Percentiles rank a stretch among this genome's conserved stretches.
phyloP scores from a whole-genome alignment of 352 stramenopile genomes.

The Globisporangium cederbergense region DNA sequence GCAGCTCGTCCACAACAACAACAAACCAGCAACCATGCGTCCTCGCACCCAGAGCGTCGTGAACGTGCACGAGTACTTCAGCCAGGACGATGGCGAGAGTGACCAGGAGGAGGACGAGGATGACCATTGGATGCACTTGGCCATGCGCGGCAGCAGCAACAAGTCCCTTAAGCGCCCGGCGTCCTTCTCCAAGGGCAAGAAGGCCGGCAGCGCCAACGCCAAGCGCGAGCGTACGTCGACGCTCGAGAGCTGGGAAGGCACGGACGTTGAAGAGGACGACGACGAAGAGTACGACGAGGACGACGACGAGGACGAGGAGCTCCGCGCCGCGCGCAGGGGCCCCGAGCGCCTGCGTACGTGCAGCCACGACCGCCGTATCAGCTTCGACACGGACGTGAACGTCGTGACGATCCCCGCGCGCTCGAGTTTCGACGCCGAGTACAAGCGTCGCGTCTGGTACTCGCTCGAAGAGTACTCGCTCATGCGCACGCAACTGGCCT shows the following conservation, averaged over 20 bases:
- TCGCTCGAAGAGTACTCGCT: constrained; percentile 57
- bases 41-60: constrained; percentile 72
- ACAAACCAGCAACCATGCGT: constrained; percentile 36
- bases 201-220: constrained; percentile 11
- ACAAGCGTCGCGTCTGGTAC: constrained; percentile 81
- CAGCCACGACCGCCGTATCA: constrained; percentile 72
- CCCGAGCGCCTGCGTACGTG: constrained; percentile 54
- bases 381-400: constrained; percentile 69
- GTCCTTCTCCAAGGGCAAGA: constrained; percentile 34
- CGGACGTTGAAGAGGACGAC: constrained; percentile 45
- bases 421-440: constrained; percentile 68
- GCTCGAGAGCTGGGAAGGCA: constrained; percentile 55
- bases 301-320: constrained; percentile 42
- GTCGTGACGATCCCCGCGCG: constrained; percentile 70
- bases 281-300: constrained; percentile 45
- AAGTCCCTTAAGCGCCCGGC: constrained; percentile 10
- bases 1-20: background rate
- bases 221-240: constrained; percentile 52
- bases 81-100: constrained; percentile 41
- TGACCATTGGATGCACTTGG: constrained; percentile 52
- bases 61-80: constrained; percentile 73
- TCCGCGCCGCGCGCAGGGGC: constrained; percentile 13
- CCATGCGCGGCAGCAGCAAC: constrained; percentile 22
- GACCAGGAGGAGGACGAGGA: constrained; percentile 41
- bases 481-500: constrained; percentile 36